Evolutionary conservation across 345 rosid genomes (phyloP).

Genomic region (Boechera divaricarpa): DNA sequence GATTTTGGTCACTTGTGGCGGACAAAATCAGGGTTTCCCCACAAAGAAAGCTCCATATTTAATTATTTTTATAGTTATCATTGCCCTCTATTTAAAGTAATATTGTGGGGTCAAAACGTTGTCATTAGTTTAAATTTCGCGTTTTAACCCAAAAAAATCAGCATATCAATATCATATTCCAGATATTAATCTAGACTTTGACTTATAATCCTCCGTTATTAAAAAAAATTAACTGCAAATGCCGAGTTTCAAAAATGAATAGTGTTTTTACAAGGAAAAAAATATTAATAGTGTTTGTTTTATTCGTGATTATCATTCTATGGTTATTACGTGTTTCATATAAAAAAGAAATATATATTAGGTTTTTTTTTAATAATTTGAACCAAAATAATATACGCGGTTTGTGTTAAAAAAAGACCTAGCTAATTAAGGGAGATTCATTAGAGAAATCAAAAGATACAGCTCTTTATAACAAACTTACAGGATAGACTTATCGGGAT

Average conservation of each 20-base stretch:
- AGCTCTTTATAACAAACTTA: no score
- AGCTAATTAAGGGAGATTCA: no score
- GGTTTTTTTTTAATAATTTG: no score
- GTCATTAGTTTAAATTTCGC: background rate
- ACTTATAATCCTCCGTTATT: background rate
- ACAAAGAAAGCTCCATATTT: conserved; percentile 36
- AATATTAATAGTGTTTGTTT: no score
- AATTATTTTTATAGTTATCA: conserved; percentile 6
- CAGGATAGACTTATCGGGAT: no score
- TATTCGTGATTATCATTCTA: no score
- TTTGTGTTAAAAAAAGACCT: no score
- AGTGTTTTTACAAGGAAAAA: background rate
- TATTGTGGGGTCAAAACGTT: conserved; percentile 16
- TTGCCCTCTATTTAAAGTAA: conserved; percentile 24
- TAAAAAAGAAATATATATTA: no score
- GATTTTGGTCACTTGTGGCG: conserved; percentile 41
- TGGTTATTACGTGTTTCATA: no score
- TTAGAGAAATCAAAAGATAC: no score
- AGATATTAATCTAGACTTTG: background rate
- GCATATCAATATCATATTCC: background rate
- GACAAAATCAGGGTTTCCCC: conserved; percentile 46
- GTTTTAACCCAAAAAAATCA: background rate
- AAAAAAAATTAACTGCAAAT: background rate
- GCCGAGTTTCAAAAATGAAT: background rate
- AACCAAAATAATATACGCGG: no score